Percentiles rank a stretch among this genome's conserved stretches.
phyloP scores from a whole-genome alignment of 1,284 basidiomycete genomes.

The Xanthoconium separans region DNA sequence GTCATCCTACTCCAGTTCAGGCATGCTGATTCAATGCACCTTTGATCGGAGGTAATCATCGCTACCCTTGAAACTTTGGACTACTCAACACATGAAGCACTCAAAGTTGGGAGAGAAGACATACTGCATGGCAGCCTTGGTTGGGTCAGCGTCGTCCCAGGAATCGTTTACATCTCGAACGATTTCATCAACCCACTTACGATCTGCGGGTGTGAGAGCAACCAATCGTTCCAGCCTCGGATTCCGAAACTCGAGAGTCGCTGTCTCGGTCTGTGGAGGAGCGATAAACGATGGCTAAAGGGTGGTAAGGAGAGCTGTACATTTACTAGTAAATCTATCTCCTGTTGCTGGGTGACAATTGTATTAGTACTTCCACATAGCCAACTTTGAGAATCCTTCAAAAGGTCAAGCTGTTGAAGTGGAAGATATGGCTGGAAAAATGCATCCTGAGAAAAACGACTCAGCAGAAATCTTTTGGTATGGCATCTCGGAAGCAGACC shows the following conservation, averaged over 20 bases:
- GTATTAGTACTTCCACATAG: constrained; percentile 94
- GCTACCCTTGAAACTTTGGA: constrained; percentile 78
- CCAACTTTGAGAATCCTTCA: constrained; percentile 80
- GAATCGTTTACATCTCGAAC: constrained; percentile 81
- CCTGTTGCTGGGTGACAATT: constrained; percentile 92
- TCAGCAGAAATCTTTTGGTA: constrained; percentile 1
- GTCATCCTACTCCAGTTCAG: neutral
- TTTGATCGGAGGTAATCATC: constrained; percentile 90
- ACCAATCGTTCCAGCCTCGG: constrained; percentile 76
- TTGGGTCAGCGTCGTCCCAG: constrained; percentile 68
- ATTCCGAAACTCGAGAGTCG: constrained; percentile 82
- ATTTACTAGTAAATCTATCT: constrained; percentile 91
- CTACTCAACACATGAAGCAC: constrained; percentile 2
- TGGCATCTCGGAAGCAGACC: constrained; percentile 35
- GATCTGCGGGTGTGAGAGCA: constrained; percentile 86
- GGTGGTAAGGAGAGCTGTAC: constrained; percentile 37
- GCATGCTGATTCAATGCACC: constrained; percentile 41
- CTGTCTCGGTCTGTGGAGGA: constrained; percentile 71
- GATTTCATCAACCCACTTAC: constrained; percentile 91
- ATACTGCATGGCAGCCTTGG: constrained; percentile 62
- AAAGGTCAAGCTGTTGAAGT: constrained; percentile 90
- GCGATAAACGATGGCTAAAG: neutral
- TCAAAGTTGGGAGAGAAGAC: constrained; percentile 30
- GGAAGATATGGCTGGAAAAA: constrained; percentile 99
- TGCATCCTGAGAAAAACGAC: constrained; percentile 55